Percentiles rank a stretch among this genome's conserved stretches.
phyloP scores from a whole-genome alignment of 495 filamentous ascomycete genomes.

The Xylaria sp. region DNA sequence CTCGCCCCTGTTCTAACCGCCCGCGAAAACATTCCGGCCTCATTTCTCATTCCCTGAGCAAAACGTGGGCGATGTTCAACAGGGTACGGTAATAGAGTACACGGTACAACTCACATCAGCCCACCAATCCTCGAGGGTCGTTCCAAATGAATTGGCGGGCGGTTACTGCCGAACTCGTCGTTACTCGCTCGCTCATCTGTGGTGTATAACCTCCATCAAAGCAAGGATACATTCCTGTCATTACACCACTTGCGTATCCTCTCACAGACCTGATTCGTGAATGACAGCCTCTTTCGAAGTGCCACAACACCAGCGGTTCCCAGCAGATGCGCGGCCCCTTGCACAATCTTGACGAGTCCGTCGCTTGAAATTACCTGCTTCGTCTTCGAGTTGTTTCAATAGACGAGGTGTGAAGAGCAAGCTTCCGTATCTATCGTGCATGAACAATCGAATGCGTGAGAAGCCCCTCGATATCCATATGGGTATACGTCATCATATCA shows the following conservation, averaged over 20 bases:
- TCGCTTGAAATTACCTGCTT: not conserved
- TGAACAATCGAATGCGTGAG: not conserved
- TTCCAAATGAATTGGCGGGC: not conserved
- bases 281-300: not conserved
- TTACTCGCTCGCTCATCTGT: not conserved
- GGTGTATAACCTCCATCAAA: not conserved
- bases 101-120: slow-evolving; percentile 1
- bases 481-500: not conserved
- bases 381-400: not conserved
- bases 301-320: slow-evolving; percentile 13
- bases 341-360: not conserved
- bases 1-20: not conserved
- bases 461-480: not conserved
- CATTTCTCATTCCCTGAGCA: not conserved
- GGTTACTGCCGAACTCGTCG: not conserved
- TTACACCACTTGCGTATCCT: not conserved
- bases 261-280: not conserved
- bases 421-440: not conserved
- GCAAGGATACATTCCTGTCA: slow-evolving; percentile 1
- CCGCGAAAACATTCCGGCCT: not conserved
- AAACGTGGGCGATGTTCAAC: not conserved
- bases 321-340: slow-evolving; percentile 14
- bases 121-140: not conserved
- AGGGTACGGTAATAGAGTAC: no score
- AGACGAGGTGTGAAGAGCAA: not conserved